Base-by-base conservation (phyloP, 257 asterid species). In the Salvia splendens region DNA sequence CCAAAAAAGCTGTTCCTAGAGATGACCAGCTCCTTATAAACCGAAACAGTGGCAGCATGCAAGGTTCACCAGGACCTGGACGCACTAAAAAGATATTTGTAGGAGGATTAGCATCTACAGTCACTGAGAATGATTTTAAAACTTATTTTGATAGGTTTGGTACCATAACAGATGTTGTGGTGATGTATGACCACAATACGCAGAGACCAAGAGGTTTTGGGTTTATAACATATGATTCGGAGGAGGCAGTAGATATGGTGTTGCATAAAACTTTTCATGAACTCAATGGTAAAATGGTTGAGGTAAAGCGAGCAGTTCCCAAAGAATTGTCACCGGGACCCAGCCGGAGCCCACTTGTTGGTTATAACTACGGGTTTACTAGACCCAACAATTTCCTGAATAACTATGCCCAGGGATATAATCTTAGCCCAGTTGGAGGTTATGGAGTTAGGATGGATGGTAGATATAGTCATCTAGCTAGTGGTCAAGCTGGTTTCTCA, bases 1-100 rank as follows among this genome's bases (percentile, higher is more conserved):
- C 97, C 51, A 90, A 90, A 83, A 90, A 86, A 72, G 95, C 92
- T 65, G 90, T 90, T 70, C 95, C 97, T 7, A 84, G 92, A 80
- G 92, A 82, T 65, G 95, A 90, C 73, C 92, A 86, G 51, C 73
- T 80, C 72, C 73, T 80, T 61, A 74, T 84, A 61, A 85, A 49
- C 68, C 83, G 94, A 68, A 89, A 64, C 76, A 72, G 59, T 73
- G 80, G 79, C 75, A 85, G 88, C 81, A 77, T 83, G 72, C 92
- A 84, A 77, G 94, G 92, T 45, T 87, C 94, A 33, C 90, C 94
- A 0, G 87, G 88, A 56, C 91, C 88, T 32, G 91, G 30, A 24
- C 30, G 30, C 30, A 24, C 30, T 24, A 24, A 24, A 24, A 24
- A 24, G 30, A 24, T 24, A 24, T 24, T 24, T 24, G 30, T 24